Conservation (phyloP, 2,329 filamentous ascomycete genomes). For the Cladosporium sp. region DNA sequence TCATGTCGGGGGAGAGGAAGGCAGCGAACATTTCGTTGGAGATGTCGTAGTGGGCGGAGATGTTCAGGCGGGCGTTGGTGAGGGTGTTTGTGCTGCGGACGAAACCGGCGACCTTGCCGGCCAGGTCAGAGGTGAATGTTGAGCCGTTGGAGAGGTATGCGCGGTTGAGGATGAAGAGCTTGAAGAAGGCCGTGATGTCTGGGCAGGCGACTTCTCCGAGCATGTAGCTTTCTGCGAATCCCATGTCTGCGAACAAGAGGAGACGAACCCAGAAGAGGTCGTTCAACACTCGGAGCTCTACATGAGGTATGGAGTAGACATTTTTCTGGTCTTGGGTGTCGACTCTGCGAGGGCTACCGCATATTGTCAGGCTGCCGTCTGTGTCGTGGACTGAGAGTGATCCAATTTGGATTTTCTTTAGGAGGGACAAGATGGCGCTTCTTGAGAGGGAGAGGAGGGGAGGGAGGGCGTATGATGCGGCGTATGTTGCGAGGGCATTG, state of each 20-base stretch:
- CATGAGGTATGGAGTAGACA: slow-evolving; percentile 37
- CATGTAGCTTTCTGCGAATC: slow-evolving; percentile 70
- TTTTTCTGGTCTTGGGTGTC: slow-evolving; percentile 37
- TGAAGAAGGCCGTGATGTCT: slow-evolving; percentile 64
- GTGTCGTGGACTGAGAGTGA: slow-evolving; percentile 42
- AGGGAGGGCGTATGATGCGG: slow-evolving; percentile 44
- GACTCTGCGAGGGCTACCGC: slow-evolving; percentile 34
- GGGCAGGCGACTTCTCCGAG: slow-evolving; percentile 63
- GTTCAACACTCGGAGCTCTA: slow-evolving; percentile 57
- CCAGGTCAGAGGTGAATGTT: slow-evolving; percentile 57
- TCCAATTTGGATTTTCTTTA: slow-evolving; percentile 43
- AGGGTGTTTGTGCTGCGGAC: slow-evolving; percentile 44
- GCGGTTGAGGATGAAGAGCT: slow-evolving; percentile 65
- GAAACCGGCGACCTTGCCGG: slow-evolving; percentile 53
- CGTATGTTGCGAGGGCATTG: slow-evolving; percentile 37
- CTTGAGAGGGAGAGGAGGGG: slow-evolving; percentile 45
- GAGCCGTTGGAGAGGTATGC: slow-evolving; percentile 59
- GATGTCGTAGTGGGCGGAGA: slow-evolving; percentile 70
- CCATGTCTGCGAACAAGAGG: slow-evolving; percentile 68
- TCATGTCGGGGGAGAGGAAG: slow-evolving; percentile 71
- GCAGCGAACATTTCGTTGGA: slow-evolving; percentile 72
- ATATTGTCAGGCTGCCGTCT: slow-evolving; percentile 39
- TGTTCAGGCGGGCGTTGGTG: slow-evolving; percentile 57
- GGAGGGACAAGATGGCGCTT: slow-evolving; percentile 40
- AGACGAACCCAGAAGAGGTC: slow-evolving; percentile 68